Evolutionary conservation across 768 basidiomycete genomes (phyloP).

Genomic region (Mycena pura): DNA sequence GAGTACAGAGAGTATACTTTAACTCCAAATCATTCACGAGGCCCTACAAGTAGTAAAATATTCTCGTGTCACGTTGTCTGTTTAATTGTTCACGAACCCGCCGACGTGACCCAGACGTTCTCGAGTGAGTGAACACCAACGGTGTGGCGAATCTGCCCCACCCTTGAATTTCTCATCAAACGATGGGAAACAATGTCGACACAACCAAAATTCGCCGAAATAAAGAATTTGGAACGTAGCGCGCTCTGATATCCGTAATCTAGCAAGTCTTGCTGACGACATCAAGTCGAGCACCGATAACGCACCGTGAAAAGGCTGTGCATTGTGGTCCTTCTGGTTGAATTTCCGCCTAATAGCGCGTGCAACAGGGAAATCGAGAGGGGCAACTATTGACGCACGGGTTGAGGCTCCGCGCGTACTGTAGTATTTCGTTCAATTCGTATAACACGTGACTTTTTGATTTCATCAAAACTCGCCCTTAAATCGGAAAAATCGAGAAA

Average conservation of each 20-base stretch:
- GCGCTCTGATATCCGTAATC: constrained; percentile 52
- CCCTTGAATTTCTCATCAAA: no score
- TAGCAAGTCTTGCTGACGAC: not conserved
- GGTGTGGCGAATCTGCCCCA: no score
- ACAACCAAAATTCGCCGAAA: not conserved
- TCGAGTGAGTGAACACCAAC: no score
- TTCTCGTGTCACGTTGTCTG: not conserved
- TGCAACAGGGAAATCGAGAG: no score
- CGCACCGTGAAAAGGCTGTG: constrained; percentile 60
- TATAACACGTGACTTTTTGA: no score
- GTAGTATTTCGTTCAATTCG: constrained; percentile 52
- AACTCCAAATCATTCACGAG: constrained; percentile 30
- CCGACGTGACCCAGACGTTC: not conserved
- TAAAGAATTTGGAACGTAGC: constrained; percentile 35
- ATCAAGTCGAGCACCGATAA: no score
- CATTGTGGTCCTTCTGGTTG: constrained; percentile 72
- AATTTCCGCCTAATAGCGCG: constrained; percentile 58
- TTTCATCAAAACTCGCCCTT: no score
- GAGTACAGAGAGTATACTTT: constrained; percentile 32
- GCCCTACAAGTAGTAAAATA: constrained; percentile 29
- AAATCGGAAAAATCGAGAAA: no score
- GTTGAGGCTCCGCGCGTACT: constrained; percentile 56
- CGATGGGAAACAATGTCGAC: not conserved
- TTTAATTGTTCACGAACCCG: not conserved
- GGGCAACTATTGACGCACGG: constrained; percentile 37